These are phyloP conservation scores for Rhodotorula sp. DNA, from an alignment of 1,284 basidiomycete species.

Conservation along the genomic window DNA sequence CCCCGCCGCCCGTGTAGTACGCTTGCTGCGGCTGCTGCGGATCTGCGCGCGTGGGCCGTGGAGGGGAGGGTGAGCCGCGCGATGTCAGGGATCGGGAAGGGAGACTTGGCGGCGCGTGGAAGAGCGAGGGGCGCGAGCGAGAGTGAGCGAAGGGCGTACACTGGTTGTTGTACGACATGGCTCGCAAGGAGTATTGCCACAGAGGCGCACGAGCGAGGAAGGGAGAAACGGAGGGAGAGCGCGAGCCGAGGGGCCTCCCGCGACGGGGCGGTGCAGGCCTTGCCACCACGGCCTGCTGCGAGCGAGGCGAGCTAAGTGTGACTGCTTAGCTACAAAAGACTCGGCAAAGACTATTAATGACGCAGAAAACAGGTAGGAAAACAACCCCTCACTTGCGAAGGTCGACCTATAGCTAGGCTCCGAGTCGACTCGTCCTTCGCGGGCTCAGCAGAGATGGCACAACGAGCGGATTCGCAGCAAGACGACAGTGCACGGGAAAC, in stretches of 20 bases:
- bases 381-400: neutral
- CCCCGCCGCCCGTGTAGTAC: constrained; percentile 14
- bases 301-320: no score
- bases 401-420: neutral
- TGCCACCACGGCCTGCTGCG: neutral
- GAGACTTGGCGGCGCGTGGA: neutral
- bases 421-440: neutral
- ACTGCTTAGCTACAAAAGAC: no score
- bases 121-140: no score
- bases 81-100: neutral
- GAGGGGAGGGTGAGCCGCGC: neutral
- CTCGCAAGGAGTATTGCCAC: neutral
- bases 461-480: no score
- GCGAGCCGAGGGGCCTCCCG: neutral
- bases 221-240: neutral
- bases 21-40: constrained; percentile 36
- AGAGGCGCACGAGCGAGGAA: neutral
- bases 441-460: no score
- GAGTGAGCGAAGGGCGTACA: neutral
- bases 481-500: no score
- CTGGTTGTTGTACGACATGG: constrained; percentile 29
- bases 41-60: neutral
- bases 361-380: no score
- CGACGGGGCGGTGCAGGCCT: constrained; percentile 2
- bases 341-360: no score